A percentile compares a stretch with the other conserved stretches of the same genome.
phyloP scores from a whole-genome alignment of 2,329 filamentous ascomycete species.

The Neopestalotiopsis sp. region DNA sequence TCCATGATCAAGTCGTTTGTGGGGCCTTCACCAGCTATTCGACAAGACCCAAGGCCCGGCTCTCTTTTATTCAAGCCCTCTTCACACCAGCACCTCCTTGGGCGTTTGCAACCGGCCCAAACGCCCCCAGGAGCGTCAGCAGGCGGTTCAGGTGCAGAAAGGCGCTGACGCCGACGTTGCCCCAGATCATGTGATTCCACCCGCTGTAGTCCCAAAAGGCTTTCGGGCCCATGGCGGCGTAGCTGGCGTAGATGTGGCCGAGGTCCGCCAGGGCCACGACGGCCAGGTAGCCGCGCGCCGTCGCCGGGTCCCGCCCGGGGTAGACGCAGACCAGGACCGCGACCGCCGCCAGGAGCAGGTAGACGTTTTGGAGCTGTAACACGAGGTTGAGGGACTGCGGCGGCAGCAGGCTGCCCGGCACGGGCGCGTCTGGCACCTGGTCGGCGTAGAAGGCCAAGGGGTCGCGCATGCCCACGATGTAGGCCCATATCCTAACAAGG shows the following conservation, averaged over 20 bases:
- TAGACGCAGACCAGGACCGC: constrained; percentile 35
- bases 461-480: constrained; percentile 28
- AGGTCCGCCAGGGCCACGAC: constrained; percentile 38
- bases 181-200: constrained; percentile 38
- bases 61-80: not conserved
- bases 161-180: constrained; percentile 31
- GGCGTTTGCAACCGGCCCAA: too few relatives aligned
- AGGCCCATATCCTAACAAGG: constrained; percentile 27
- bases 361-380: constrained; percentile 36
- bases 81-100: not conserved
- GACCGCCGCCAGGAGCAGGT: constrained; percentile 35
- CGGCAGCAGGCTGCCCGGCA: constrained; percentile 20
- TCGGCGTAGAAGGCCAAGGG: constrained; percentile 33
- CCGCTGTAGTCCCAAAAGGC: constrained; percentile 27
- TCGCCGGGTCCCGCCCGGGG: constrained; percentile 20
- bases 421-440: constrained; percentile 29
- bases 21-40: too few relatives aligned
- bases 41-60: not conserved
- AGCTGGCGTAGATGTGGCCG: constrained; percentile 39
- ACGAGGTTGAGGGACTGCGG: constrained; percentile 29
- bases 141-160: constrained; percentile 34
- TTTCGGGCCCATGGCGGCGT: constrained; percentile 32
- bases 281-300: constrained; percentile 32
- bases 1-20: too few relatives aligned
- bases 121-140: constrained; percentile 31